These are phyloP conservation scores for Platanthera zijinensis DNA, from an alignment of 106 monocot species.

Conservation along the genomic window DNA sequence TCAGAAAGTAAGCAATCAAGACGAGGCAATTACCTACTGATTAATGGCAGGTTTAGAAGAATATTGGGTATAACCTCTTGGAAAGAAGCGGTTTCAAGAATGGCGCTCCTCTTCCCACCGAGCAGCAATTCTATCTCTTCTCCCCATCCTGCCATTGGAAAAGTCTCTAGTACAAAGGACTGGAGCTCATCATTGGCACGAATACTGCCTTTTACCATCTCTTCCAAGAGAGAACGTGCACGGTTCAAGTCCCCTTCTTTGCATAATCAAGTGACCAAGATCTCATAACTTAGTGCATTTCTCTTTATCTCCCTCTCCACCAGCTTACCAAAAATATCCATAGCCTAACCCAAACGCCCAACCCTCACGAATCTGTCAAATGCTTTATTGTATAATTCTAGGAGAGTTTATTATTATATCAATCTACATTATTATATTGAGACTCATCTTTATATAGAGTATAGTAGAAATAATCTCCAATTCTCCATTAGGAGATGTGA, in stretches of 20 bases:
- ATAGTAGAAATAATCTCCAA: no score
- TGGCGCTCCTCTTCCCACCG: not conserved
- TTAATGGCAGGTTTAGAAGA: not conserved
- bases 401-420: slow-evolving; percentile 10
- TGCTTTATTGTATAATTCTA: slow-evolving; percentile 55
- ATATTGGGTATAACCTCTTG: not conserved
- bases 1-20: not conserved
- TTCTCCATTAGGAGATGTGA: no score
- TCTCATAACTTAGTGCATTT: slow-evolving; percentile 16
- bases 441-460: no score
- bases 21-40: not conserved
- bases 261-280: slow-evolving; percentile 13
- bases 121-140: slow-evolving; percentile 10
- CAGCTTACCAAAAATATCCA: slow-evolving; percentile 55
- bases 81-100: not conserved
- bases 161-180: not conserved
- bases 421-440: no score
- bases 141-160: slow-evolving; percentile 5
- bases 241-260: slow-evolving; percentile 14
- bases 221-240: slow-evolving; percentile 10
- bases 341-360: slow-evolving; percentile 26
- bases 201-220: slow-evolving; percentile 13
- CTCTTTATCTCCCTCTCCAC: slow-evolving; percentile 9
- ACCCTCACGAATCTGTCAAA: slow-evolving; percentile 73
- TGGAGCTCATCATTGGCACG: slow-evolving; percentile 2